Conservation (phyloP, 768 basidiomycete species). For the Pulveroboletus frians region DNA sequence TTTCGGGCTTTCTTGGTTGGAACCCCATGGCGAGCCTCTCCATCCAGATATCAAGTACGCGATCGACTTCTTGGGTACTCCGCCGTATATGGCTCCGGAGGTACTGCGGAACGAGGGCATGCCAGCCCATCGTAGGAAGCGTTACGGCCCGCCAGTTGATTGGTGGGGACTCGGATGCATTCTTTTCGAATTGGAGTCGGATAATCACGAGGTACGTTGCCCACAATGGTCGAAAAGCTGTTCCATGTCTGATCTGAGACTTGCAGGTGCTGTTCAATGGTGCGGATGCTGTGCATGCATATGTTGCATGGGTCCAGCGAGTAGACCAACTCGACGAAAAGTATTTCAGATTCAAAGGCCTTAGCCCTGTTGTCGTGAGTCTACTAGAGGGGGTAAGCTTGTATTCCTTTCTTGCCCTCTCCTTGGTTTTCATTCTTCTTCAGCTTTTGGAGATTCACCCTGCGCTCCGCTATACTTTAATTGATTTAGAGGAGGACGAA, state of each 20-base stretch:
- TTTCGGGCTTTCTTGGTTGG: constrained; percentile 35
- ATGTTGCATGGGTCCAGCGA: constrained; percentile 16
- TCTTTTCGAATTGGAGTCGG: constrained; percentile 34
- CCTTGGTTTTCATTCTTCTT: not conserved
- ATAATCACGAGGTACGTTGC: constrained; percentile 20
- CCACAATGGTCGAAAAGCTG: not conserved
- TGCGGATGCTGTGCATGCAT: constrained; percentile 19
- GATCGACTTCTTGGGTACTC: constrained; percentile 31
- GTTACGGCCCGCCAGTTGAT: constrained; percentile 34
- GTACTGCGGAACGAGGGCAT: constrained; percentile 27
- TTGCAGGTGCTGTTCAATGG: constrained; percentile 31
- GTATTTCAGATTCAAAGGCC: constrained; percentile 22
- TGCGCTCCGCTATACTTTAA: constrained; percentile 12
- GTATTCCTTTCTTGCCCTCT: not conserved
- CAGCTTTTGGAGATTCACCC: constrained; percentile 20
- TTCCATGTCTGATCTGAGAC: not conserved
- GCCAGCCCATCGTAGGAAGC: constrained; percentile 1
- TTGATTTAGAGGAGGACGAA: constrained; percentile 21
- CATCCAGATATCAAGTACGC: constrained; percentile 13
- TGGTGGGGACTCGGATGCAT: constrained; percentile 43
- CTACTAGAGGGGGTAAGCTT: constrained; percentile 31
- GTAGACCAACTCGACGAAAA: constrained; percentile 2
- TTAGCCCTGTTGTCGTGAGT: constrained; percentile 20
- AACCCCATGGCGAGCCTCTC: constrained; percentile 9
- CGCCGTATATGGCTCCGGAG: constrained; percentile 39